phyloP scores from a whole-genome alignment of 2,329 filamentous ascomycete species.

The Ustulina deusta region DNA sequence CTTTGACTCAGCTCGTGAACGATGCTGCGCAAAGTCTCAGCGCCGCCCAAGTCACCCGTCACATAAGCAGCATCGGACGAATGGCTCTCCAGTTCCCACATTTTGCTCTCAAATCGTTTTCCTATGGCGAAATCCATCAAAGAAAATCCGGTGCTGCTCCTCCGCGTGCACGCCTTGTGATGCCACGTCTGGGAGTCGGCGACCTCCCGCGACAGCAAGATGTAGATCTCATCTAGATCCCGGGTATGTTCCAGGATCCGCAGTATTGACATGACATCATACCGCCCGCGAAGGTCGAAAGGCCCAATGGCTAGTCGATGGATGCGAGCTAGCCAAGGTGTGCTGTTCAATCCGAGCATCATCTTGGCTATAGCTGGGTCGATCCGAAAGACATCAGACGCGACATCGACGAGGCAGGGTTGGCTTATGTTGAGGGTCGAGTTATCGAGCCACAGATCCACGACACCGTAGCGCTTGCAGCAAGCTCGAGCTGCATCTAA shows the following conservation, averaged over 20 bases:
- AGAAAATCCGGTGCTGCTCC: not conserved
- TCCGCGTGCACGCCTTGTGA: not conserved
- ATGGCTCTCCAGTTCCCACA: slow-evolving; percentile 17
- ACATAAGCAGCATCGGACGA: slow-evolving; percentile 1
- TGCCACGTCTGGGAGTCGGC: slow-evolving; percentile 2
- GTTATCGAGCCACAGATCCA: slow-evolving; percentile 38
- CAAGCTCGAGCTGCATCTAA: slow-evolving; percentile 19
- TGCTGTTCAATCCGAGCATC: slow-evolving; percentile 20
- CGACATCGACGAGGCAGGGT: slow-evolving; percentile 31
- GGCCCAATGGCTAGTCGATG: slow-evolving; percentile 36
- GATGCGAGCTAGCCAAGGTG: slow-evolving; percentile 31
- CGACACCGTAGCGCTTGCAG: slow-evolving; percentile 24
- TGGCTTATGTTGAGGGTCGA: slow-evolving; percentile 35
- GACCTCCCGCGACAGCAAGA: slow-evolving; percentile 28
- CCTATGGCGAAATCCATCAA: slow-evolving; percentile 11
- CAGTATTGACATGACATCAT: slow-evolving; percentile 22
- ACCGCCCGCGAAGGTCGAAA: slow-evolving; percentile 9
- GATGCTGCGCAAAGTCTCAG: slow-evolving; percentile 20
- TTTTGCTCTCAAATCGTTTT: slow-evolving; percentile 13
- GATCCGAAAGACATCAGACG: slow-evolving; percentile 34
- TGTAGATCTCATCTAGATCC: slow-evolving; percentile 35
- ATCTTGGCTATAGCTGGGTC: slow-evolving; percentile 33
- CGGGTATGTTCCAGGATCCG: slow-evolving; percentile 28
- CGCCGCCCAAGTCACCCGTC: slow-evolving; percentile 16
- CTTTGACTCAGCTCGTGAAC: slow-evolving; percentile 28